phyloP scores from a whole-genome alignment of 2,329 filamentous ascomycete species.

The Juglanconis sp. region DNA sequence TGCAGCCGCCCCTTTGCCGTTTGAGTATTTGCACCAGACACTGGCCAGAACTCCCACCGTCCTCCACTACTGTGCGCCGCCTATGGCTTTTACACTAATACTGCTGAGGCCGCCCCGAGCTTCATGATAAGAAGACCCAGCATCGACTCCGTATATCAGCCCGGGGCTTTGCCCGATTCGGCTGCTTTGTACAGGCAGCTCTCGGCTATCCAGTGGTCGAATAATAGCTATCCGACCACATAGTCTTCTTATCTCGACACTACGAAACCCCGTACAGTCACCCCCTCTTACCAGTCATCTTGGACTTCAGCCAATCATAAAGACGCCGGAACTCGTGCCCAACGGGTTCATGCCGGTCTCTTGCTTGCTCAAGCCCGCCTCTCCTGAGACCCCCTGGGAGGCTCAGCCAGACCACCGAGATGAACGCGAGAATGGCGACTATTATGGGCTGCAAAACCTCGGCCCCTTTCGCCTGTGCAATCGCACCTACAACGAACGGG shows the following conservation, averaged over 20 bases:
- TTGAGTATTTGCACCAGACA: too few relatives aligned
- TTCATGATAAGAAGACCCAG: too few relatives aligned
- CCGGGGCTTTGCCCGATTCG: too few relatives aligned
- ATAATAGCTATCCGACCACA: too few relatives aligned
- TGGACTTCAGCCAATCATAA: background rate
- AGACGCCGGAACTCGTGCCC: slow-evolving; percentile 4
- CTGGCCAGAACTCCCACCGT: too few relatives aligned
- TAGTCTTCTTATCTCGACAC: background rate
- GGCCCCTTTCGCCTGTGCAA: slow-evolving; percentile 58
- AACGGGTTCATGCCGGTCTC: background rate
- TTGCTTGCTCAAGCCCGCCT: slow-evolving; percentile 6
- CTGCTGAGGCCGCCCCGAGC: too few relatives aligned
- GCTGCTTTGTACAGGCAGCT: too few relatives aligned
- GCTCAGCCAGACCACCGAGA: slow-evolving; percentile 41
- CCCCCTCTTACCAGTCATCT: background rate
- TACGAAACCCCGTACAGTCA: background rate
- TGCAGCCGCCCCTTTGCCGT: too few relatives aligned
- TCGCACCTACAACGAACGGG: slow-evolving; percentile 65
- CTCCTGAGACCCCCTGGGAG: background rate
- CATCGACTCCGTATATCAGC: too few relatives aligned
- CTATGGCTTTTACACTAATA: too few relatives aligned
- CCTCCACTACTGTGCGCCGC: too few relatives aligned
- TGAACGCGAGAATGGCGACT: slow-evolving; percentile 44
- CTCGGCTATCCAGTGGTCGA: too few relatives aligned
- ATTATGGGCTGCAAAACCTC: slow-evolving; percentile 55